Evolutionary conservation across 352 stramenopile genomes (phyloP).

Genomic region (Blastocystis sp.): DNA sequence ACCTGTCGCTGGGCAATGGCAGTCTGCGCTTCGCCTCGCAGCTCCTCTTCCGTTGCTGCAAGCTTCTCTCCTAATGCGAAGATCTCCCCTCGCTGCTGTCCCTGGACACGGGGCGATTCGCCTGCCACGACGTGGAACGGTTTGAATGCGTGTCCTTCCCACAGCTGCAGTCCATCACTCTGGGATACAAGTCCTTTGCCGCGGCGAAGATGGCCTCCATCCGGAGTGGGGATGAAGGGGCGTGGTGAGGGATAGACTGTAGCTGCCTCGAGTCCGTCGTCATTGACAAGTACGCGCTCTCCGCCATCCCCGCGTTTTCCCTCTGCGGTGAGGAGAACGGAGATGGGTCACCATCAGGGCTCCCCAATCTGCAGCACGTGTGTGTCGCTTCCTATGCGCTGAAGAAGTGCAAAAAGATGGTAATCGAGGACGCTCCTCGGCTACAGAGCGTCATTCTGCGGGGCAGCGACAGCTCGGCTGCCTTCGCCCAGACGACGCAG

Average conservation of each 20-base stretch:
- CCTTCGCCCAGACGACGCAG: neutral
- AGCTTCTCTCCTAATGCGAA: neutral
- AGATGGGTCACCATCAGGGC: neutral
- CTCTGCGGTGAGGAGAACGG: neutral
- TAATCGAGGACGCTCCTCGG: neutral
- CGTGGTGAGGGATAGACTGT: neutral
- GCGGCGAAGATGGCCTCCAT: neutral
- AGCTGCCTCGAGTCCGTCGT: neutral
- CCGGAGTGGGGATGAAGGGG: neutral
- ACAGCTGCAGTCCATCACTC: neutral
- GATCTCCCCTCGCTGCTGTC: neutral
- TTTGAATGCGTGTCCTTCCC: neutral
- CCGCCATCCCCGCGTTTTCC: neutral
- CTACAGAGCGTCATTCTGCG: neutral
- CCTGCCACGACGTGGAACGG: neutral
- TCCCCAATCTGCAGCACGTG: neutral
- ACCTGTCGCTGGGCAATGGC: neutral
- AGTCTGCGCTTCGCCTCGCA: neutral
- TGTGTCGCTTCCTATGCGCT: neutral
- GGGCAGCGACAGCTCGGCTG: neutral
- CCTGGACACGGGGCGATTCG: neutral
- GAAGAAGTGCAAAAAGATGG: neutral
- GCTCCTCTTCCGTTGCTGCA: neutral
- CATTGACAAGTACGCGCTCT: neutral
- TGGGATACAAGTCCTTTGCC: constrained; percentile 24